Evolutionary conservation across 345 rosid genomes (phyloP).

Genomic region (Crucihimalaya himalaica): DNA sequence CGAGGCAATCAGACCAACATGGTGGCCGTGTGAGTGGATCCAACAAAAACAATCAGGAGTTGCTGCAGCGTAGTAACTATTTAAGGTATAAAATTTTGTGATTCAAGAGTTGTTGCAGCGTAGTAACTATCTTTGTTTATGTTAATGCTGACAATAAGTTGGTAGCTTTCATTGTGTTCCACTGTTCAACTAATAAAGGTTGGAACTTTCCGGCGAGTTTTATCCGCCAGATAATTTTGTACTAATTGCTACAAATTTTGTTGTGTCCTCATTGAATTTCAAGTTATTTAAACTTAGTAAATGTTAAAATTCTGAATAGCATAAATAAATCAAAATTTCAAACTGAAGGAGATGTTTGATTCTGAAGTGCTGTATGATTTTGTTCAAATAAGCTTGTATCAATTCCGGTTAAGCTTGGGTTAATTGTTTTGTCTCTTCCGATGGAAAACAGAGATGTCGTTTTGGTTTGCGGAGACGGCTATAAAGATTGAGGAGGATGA

Average conservation of each 20-base stretch:
- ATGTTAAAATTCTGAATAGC: too few species aligned
- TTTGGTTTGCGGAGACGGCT: neutral
- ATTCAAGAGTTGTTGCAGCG: too few species aligned
- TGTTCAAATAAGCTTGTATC: neutral
- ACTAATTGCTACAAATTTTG: constrained; percentile 7
- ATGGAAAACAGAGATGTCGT: neutral
- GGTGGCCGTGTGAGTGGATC: constrained; percentile 92
- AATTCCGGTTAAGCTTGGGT: neutral
- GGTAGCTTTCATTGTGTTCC: constrained; percentile 22
- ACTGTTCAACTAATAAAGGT: constrained; percentile 19
- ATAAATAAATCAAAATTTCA: too few species aligned
- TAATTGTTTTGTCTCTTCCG: neutral
- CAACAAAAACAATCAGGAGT: constrained; percentile 45
- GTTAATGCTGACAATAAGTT: constrained; percentile 22
- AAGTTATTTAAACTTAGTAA: too few species aligned
- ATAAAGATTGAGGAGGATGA: neutral
- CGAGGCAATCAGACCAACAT: constrained; percentile 64
- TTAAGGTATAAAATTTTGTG: constrained; percentile 3
- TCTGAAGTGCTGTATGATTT: neutral
- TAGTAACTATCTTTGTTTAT: too few species aligned
- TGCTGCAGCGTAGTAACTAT: constrained; percentile 34
- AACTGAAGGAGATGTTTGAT: too few species aligned
- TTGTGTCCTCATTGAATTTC: too few species aligned
- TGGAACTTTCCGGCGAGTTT: constrained; percentile 18
- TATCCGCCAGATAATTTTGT: neutral